These are phyloP conservation scores for Syncephalastrum sp. DNA, from an alignment of 371 early-diverging fungal species.

Conservation along the genomic window DNA sequence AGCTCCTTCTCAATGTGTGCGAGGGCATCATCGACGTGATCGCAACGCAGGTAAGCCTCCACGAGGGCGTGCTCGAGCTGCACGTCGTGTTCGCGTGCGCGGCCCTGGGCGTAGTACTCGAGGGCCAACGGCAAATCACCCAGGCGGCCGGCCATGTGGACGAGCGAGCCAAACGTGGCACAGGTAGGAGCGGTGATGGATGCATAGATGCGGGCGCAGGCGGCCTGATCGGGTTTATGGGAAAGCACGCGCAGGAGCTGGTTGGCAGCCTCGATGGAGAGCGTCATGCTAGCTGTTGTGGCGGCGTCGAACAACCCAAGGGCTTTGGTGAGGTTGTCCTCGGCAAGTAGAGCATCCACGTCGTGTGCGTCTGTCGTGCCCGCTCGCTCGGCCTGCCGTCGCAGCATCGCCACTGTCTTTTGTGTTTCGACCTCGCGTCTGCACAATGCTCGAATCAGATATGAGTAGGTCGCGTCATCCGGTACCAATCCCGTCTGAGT, in stretches of 20 bases:
- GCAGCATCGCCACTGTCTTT: conserved; percentile 40
- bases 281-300: conserved; percentile 16
- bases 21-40: conserved; percentile 33
- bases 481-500: conserved; percentile 24
- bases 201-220: conserved; percentile 27
- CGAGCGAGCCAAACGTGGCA: conserved; percentile 44
- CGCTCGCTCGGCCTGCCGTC: conserved; percentile 33
- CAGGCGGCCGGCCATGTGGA: conserved; percentile 43
- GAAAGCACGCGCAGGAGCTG: conserved; percentile 42
- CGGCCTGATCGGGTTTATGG: conserved; percentile 32
- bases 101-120: conserved; percentile 33
- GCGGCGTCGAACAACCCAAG: conserved; percentile 33
- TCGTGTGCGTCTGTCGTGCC: conserved; percentile 22
- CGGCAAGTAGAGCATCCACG: conserved; percentile 28
- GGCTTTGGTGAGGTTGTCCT: conserved; percentile 33
- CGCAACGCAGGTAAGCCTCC: conserved; percentile 42
- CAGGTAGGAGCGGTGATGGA: conserved; percentile 29
- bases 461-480: conserved; percentile 26
- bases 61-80: conserved; percentile 46
- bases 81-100: conserved; percentile 21
- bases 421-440: conserved; percentile 47
- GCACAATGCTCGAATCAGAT: conserved; percentile 36
- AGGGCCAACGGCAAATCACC: conserved; percentile 40
- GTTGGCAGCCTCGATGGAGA: conserved; percentile 43
- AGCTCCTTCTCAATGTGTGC: conserved; percentile 34